phyloP scores from a whole-genome alignment of 129 eudicot species.

The Erigeron canadensis region DNA sequence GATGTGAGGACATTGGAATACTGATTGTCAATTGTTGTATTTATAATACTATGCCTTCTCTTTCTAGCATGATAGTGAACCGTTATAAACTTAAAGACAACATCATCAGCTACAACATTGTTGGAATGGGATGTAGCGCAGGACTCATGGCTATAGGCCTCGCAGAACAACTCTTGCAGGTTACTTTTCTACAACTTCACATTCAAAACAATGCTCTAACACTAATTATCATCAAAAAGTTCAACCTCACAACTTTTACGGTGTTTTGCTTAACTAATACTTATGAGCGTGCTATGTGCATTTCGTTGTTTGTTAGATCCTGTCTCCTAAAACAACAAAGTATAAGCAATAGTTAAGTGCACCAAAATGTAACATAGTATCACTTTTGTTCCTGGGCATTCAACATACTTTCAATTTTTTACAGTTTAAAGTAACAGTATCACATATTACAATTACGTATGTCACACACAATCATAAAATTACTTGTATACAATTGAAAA shows the following conservation, averaged over 20 bases:
- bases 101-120: conserved; percentile 47
- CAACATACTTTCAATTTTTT: no score
- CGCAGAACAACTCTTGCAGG: conserved; percentile 63
- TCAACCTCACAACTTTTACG: background rate
- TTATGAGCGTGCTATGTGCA: background rate
- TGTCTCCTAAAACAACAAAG: background rate
- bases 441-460: no score
- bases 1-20: conserved; percentile 47
- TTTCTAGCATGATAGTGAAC: conserved; percentile 52
- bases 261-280: background rate
- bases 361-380: no score
- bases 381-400: no score
- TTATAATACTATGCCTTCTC: conserved; percentile 50
- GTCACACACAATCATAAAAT: no score
- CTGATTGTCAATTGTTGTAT: conserved; percentile 50
- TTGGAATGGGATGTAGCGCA: conserved; percentile 82
- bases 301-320: background rate
- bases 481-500: no score
- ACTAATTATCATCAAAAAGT: conserved; percentile 2
- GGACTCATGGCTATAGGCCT: conserved; percentile 55
- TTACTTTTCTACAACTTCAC: conserved; percentile 8
- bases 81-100: conserved; percentile 51
- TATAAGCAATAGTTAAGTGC: no score
- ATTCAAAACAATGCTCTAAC: background rate
- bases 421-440: no score